A percentile compares a stretch with the other conserved stretches of the same genome.
phyloP scores from a whole-genome alignment of 2,329 filamentous ascomycete genomes.

The Ilyonectria sp. region DNA sequence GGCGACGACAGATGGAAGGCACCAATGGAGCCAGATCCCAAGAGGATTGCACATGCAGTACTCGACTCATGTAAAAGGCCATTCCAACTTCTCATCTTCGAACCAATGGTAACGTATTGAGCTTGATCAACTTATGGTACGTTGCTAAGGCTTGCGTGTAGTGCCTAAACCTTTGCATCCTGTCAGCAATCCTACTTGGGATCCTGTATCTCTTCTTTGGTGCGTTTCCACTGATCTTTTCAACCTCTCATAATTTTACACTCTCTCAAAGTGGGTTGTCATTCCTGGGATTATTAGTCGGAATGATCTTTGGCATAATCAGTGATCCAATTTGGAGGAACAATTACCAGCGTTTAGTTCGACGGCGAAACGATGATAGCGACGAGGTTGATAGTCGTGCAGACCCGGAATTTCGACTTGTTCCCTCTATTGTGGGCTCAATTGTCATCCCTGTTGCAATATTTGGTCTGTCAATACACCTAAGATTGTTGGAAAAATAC shows the following conservation, averaged over 20 bases:
- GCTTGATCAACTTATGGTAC: too few species aligned
- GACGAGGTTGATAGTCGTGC: constrained; percentile 64
- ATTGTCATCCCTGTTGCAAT: constrained; percentile 74
- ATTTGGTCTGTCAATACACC: too few species aligned
- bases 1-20: constrained; percentile 84
- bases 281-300: constrained; percentile 80
- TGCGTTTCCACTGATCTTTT: constrained; percentile 86
- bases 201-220: constrained; percentile 94
- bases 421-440: constrained; percentile 80
- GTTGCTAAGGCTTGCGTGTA: too few species aligned
- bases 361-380: constrained; percentile 65
- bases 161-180: constrained; percentile 83
- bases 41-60: constrained; percentile 77
- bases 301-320: constrained; percentile 75
- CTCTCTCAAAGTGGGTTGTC: constrained; percentile 85
- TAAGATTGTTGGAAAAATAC: too few species aligned
- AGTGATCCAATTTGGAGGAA: constrained; percentile 78
- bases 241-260: constrained; percentile 80
- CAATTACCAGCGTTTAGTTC: constrained; percentile 71
- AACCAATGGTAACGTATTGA: constrained; percentile 75
- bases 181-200: constrained; percentile 86
- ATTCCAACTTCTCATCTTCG: constrained; percentile 83
- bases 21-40: constrained; percentile 79
- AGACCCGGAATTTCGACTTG: constrained; percentile 90
- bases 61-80: constrained; percentile 74